A percentile compares a stretch with the other conserved stretches of the same genome.
phyloP scores from a whole-genome alignment of 2,329 filamentous ascomycete genomes.

The Teratosphaeria destructans region DNA sequence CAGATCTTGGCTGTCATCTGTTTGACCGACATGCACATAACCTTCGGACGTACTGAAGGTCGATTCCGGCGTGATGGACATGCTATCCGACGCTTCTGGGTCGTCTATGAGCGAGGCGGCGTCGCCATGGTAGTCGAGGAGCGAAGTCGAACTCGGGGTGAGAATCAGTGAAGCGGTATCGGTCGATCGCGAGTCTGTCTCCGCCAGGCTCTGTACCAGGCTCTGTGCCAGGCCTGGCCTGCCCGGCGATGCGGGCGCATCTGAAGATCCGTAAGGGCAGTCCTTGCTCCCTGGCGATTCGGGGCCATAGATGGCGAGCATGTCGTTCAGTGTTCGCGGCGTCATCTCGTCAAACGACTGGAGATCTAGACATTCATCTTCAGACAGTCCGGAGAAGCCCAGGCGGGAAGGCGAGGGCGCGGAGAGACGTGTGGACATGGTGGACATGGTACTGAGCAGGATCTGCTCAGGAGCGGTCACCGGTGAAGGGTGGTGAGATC shows the following conservation, averaged over 20 bases:
- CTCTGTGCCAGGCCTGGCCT: slow-evolving; percentile 5
- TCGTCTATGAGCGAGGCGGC: slow-evolving; percentile 5
- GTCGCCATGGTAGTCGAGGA: slow-evolving; percentile 7
- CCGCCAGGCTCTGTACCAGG: slow-evolving; percentile 1
- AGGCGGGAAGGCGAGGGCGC: slow-evolving; percentile 2
- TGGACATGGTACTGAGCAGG: not conserved
- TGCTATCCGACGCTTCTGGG: slow-evolving; percentile 6
- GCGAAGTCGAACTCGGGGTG: slow-evolving; percentile 14
- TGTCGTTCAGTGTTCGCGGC: not conserved
- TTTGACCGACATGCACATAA: slow-evolving; percentile 11
- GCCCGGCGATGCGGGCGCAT: slow-evolving; percentile 8
- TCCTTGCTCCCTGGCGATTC: slow-evolving; percentile 1
- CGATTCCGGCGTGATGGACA: slow-evolving; percentile 8
- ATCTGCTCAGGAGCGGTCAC: not conserved
- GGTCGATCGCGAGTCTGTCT: slow-evolving; percentile 14
- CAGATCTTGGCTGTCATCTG: slow-evolving; percentile 5
- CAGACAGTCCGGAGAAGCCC: not conserved
- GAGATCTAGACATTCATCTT: not conserved
- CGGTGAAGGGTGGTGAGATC: not conserved
- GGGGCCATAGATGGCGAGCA: not conserved
- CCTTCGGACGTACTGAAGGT: slow-evolving; percentile 7
- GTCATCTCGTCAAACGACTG: slow-evolving; percentile 1
- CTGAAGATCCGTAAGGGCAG: not conserved
- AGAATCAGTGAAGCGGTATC: slow-evolving; percentile 11
- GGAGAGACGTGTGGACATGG: not conserved